Percentiles rank a stretch among this genome's conserved stretches.
Conservation (phyloP, 2,329 filamentous ascomycete genomes). For the Cladophialophora yegresii region DNA sequence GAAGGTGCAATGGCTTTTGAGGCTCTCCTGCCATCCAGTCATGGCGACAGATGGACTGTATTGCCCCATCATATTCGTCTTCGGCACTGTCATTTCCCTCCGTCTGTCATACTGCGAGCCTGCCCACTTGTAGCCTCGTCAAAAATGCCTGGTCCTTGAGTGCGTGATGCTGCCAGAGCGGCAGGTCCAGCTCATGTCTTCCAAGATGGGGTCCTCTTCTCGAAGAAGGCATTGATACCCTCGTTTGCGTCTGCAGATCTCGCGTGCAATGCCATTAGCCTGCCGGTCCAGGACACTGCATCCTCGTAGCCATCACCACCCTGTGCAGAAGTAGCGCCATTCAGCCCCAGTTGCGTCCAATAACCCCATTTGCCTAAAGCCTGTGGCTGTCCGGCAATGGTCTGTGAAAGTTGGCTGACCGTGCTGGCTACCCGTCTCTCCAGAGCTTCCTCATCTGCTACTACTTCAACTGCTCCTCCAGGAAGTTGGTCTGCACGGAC, state of each 20-base stretch:
- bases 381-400: slow-evolving; percentile 31
- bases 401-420: slow-evolving; percentile 28
- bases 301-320: slow-evolving; percentile 36
- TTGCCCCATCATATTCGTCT: not conserved
- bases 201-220: slow-evolving; percentile 33
- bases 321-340: slow-evolving; percentile 9
- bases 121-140: not conserved
- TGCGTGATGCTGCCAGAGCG: not conserved
- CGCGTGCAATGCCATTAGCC: slow-evolving; percentile 35
- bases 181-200: slow-evolving; percentile 21
- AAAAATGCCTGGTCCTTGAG: not conserved
- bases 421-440: slow-evolving; percentile 31
- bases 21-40: not conserved
- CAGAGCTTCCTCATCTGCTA: slow-evolving; percentile 28
- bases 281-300: slow-evolving; percentile 34
- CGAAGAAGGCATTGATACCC: slow-evolving; percentile 34
- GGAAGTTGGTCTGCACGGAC: slow-evolving; percentile 33
- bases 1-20: not conserved
- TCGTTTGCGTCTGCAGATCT: slow-evolving; percentile 33
- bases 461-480: slow-evolving; percentile 31
- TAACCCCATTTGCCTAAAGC: slow-evolving; percentile 37
- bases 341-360: slow-evolving; percentile 34
- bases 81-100: not conserved
- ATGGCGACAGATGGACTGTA: not conserved
- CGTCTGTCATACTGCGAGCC: not conserved